These are phyloP conservation scores for Agastache rugosa DNA, from an alignment of 257 asterid genomes.

Conservation along the genomic window DNA sequence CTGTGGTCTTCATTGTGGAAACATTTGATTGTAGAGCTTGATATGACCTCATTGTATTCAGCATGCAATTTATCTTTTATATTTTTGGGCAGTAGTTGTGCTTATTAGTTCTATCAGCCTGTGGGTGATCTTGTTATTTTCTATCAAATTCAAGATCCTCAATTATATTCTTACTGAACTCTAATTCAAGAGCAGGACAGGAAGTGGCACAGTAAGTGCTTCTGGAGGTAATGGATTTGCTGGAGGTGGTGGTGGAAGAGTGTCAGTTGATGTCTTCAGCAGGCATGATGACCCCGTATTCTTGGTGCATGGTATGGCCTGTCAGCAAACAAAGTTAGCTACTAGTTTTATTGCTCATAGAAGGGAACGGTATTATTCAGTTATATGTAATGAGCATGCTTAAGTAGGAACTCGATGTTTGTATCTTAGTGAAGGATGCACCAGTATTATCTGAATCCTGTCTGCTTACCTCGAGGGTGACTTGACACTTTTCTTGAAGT, in stretches of 20 bases:
- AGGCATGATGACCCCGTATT: conserved; percentile 75
- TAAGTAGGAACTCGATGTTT: conserved; percentile 27
- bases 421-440: conserved; percentile 26
- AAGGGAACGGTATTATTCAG: not conserved
- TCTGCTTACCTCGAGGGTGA: conserved; percentile 12
- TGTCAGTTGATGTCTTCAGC: conserved; percentile 70
- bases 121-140: conserved; percentile 19
- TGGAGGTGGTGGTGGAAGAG: conserved; percentile 99
- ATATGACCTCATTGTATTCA: not conserved
- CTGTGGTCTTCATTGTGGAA: not conserved
- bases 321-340: conserved; percentile 7
- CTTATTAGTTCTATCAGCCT: not conserved
- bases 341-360: conserved; percentile 27
- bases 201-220: conserved; percentile 80
- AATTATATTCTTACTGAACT: conserved; percentile 37
- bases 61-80: conserved; percentile 24
- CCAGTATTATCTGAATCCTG: conserved; percentile 14
- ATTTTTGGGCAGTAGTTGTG: not conserved
- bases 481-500: conserved; percentile 1
- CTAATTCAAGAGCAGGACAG: conserved; percentile 68
- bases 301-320: conserved; percentile 72
- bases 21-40: not conserved
- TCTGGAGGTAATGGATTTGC: conserved; percentile 92
- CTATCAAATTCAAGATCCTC: conserved; percentile 16
- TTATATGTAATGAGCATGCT: conserved; percentile 14